Base-by-base conservation (phyloP, 176 grass and related monocot species). In the Guadua angustifolia region DNA sequence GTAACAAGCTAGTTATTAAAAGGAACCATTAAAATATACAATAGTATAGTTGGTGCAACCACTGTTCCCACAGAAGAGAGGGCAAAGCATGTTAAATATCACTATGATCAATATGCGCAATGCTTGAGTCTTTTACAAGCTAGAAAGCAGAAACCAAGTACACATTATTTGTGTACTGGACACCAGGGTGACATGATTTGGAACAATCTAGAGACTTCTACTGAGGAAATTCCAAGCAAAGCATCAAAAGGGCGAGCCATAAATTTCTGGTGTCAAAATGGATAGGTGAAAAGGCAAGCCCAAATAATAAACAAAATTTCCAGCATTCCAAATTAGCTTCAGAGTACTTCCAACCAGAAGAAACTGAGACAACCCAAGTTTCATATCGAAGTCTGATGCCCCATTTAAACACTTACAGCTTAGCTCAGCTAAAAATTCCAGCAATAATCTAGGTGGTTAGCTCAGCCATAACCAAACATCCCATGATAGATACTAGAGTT, bases 21-120 rank as follows among this genome's bases (percentile, higher is more conserved):
- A 52, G 69, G 5, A 75, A 70, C 18, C 11, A 82, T 70, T 24
- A 69, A 29, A 44, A 9, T 45, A 81, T 53, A 19, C 64, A 71
- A 46, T 44, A 89, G 53, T 78, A 58, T 2, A 79, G 78, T 78
- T 78, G 47, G 84, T 86, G 66, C 65, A 15, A 73, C 45, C 32
- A 86, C 16, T 38, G 50, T 60, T 71, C 69, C 75, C 47, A 52
- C 17, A 65, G 13, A 77, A 59, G 61, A 82, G 53, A 74, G 40
- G 26, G 53, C 26, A 73, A 60, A 44, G 21, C 26, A 77, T 38
- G 36, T 56, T 84, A 78, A 55, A 81, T 24, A 69, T 52, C 47
- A 75, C 9, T 7, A 70, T 71, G 18, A 68, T 22, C 75, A 77
- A 69, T 46, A 81, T 64, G 64, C 4, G 43, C 38, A 53, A 40